Base-by-base conservation (phyloP, 2,329 filamentous ascomycete species). In the Thermochaetoides dissita region DNA sequence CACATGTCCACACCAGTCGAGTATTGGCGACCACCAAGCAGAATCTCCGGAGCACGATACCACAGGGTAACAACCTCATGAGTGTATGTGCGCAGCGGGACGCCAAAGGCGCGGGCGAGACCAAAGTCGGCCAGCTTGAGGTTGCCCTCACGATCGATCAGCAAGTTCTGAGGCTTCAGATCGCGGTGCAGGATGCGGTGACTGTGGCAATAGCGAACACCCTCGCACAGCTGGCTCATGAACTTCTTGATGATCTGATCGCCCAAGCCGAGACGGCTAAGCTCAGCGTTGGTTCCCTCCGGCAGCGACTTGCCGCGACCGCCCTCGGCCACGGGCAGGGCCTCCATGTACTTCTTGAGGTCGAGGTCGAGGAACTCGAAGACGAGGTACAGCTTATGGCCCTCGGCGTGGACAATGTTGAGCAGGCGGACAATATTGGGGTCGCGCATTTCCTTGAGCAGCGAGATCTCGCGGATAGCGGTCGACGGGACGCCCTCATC, bases 1-100 rank as follows among this genome's bases (percentile, higher is more conserved):
- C 85, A 93, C 82, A 93, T 91, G 59, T 93, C 85, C 35, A 93
- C 84, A 46, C 85, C 85, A n/a, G 85, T 93, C 10, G 83, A 88
- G 66, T 93, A 93, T 60, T 91, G 85, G 47, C 85, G 80, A 42
- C 85, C 84, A 57, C 85, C 85, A 3, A 93, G 75, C 33, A 93
- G 71, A 58, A 93, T 91, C 61, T 93, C 85, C 1, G 85, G 85
- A 7, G 84, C 74, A 46, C 85, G 81, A 60, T 93, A 93, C 85
- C 85, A 93, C 41, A 93, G 70, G 1, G 85, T 93, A 45, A 93
- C 85, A 48, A 93, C 84, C 72, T 94, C 85, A 63, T 94, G 85
- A 40, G 86, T 93, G 62, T 91, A 93, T 40, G 85, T 93, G 55
- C 85, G 73, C 53, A 94, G 69, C 2, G 85, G 85, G 24, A 94